These are phyloP conservation scores for Coemansia sp. DNA, from an alignment of 192 early-diverging fungal genomes.

Conservation along the genomic window DNA sequence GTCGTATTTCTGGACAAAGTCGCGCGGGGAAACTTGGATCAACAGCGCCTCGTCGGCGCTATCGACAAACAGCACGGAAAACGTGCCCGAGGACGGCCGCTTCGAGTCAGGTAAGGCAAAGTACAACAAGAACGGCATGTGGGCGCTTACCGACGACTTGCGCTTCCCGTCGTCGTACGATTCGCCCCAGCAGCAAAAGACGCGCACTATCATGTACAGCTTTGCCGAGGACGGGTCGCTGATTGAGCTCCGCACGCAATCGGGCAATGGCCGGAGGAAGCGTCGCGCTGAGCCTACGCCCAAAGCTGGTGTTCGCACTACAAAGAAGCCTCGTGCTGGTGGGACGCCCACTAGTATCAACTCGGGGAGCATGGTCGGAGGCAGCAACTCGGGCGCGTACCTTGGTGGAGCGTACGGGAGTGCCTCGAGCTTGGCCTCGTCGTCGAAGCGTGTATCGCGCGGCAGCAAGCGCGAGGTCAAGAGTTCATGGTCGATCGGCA, in stretches of 20 bases:
- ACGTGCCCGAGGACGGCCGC: slow-evolving; percentile 54
- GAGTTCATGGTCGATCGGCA: slow-evolving; percentile 44
- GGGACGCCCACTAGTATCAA: background rate
- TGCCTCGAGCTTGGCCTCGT: slow-evolving; percentile 2
- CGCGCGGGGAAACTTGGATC: slow-evolving; percentile 60
- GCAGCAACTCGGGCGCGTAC: slow-evolving; percentile 1
- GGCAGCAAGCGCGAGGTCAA: slow-evolving; percentile 38
- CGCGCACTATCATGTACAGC: slow-evolving; percentile 49
- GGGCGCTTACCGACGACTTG: slow-evolving; percentile 52
- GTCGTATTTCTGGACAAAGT: slow-evolving; percentile 66
- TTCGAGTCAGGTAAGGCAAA: slow-evolving; percentile 59
- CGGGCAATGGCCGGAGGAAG: slow-evolving; percentile 40
- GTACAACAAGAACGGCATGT: slow-evolving; percentile 57
- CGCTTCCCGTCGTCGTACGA: slow-evolving; percentile 56
- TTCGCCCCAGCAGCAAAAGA: slow-evolving; percentile 55
- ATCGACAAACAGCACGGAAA: slow-evolving; percentile 57
- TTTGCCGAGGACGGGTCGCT: slow-evolving; percentile 53
- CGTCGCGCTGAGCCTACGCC: slow-evolving; percentile 33
- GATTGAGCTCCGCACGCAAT: slow-evolving; percentile 44
- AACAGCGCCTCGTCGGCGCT: slow-evolving; percentile 61
- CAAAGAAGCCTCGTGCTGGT: slow-evolving; percentile 33
- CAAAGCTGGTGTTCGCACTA: slow-evolving; percentile 7
- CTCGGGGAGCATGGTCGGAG: background rate
- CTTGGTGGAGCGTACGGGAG: slow-evolving; percentile 6
- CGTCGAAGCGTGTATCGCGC: slow-evolving; percentile 24